phyloP scores from a whole-genome alignment of 2,329 filamentous ascomycete species.

The Colletotrichum graminicola region DNA sequence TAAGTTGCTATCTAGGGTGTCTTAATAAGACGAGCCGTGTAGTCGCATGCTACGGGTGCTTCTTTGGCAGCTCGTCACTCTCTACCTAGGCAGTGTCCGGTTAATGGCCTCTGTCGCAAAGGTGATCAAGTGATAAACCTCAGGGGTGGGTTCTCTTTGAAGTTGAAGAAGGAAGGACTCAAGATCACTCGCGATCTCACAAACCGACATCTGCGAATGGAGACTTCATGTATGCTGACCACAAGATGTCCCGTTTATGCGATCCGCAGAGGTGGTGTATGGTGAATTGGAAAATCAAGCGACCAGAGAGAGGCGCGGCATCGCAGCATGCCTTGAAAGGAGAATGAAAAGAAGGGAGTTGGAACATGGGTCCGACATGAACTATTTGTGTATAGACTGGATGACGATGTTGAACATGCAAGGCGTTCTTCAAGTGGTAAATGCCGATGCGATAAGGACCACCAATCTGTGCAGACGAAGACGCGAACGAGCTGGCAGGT shows the following conservation, averaged over 20 bases:
- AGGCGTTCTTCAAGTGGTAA: not conserved
- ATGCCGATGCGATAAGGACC: not conserved
- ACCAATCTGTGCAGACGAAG: not conserved
- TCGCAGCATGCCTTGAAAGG: not conserved
- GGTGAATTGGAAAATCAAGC: slow-evolving; percentile 7
- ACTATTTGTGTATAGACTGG: not conserved
- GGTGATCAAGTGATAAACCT: not conserved
- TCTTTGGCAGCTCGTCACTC: not conserved
- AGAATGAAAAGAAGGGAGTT: not conserved
- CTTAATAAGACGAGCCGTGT: not conserved
- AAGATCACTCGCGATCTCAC: not conserved
- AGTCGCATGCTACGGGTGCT: not conserved
- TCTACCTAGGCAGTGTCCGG: not conserved
- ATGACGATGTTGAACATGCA: not conserved
- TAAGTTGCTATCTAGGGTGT: not conserved
- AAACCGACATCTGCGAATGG: not conserved
- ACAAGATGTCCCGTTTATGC: not conserved
- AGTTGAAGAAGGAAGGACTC: not conserved
- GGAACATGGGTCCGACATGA: not conserved
- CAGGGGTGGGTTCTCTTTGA: not conserved
- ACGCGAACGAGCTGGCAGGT: not conserved
- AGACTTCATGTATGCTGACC: not conserved
- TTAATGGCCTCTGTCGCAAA: not conserved
- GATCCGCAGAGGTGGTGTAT: not conserved
- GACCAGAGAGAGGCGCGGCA: not conserved